Evolutionary conservation across 805 yeast genomes (phyloP).

Genomic region (Starmerella riodocensis): DNA sequence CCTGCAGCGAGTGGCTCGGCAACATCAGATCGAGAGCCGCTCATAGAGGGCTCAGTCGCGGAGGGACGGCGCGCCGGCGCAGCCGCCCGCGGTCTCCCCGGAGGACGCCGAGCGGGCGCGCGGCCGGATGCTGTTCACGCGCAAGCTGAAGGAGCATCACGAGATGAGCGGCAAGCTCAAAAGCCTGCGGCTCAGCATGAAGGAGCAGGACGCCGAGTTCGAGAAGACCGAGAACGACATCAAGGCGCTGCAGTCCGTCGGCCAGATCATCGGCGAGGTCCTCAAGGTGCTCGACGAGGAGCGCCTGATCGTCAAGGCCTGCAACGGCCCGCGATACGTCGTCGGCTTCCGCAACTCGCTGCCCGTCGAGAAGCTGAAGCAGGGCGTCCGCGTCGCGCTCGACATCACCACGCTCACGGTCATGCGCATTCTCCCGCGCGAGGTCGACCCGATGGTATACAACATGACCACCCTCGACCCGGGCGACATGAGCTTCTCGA

Average conservation of each 20-base stretch:
- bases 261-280: constrained; percentile 94
- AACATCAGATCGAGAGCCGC: no score
- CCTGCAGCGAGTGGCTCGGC: no score
- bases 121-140: constrained; percentile 67
- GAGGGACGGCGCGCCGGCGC: neutral
- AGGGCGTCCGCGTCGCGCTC: constrained; percentile 90
- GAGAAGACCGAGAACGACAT: constrained; percentile 94
- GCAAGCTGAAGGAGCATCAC: constrained; percentile 80
- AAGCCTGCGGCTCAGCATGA: constrained; percentile 66
- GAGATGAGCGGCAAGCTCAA: constrained; percentile 88
- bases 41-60: neutral
- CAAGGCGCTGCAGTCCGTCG: constrained; percentile 91
- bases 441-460: constrained; percentile 94
- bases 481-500: constrained; percentile 89
- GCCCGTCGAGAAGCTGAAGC: constrained; percentile 66
- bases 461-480: constrained; percentile 97
- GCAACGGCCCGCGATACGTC: constrained; percentile 93
- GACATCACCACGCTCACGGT: constrained; percentile 97
- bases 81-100: constrained; percentile 23
- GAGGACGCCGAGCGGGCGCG: constrained; percentile 60
- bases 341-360: constrained; percentile 95
- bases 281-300: constrained; percentile 91
- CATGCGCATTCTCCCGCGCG: constrained; percentile 94
- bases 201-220: constrained; percentile 68
- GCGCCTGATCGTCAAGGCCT: constrained; percentile 85